These are phyloP conservation scores for Orbilia quercus DNA, from an alignment of 2,329 filamentous ascomycete species.

Conservation along the genomic window DNA sequence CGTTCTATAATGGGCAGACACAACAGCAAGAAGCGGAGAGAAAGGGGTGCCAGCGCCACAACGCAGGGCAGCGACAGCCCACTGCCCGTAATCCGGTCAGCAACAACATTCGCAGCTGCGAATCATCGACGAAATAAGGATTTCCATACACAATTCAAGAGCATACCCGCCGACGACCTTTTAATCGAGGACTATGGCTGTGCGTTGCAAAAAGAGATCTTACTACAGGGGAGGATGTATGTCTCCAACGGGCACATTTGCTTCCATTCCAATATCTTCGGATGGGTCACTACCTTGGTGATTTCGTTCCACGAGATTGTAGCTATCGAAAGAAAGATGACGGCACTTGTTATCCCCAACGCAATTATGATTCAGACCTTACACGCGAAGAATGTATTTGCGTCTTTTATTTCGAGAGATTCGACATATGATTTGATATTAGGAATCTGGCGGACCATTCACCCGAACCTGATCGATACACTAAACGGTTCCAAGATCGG, in stretches of 20 bases:
- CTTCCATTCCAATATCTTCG: constrained; percentile 98
- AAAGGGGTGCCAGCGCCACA: constrained; percentile 79
- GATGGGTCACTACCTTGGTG: constrained; percentile 96
- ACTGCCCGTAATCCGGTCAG: constrained; percentile 63
- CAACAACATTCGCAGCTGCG: constrained; percentile 91
- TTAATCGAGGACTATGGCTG: constrained; percentile 99
- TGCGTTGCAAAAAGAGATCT: constrained; percentile 91
- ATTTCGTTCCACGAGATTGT: constrained; percentile 99
- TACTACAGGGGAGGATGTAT: constrained; percentile 91
- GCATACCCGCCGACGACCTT: constrained; percentile 96
- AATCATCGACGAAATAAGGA: constrained; percentile 96
- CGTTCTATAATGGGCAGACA: constrained; percentile 65
- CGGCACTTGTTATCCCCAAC: constrained; percentile 94
- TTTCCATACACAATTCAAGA: constrained; percentile 93
- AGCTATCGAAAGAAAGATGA: constrained; percentile 95
- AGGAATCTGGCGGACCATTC: constrained; percentile 97
- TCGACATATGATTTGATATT: constrained; percentile 97
- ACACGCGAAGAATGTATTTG: constrained; percentile 94
- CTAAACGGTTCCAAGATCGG: constrained; percentile 83
- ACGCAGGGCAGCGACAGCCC: constrained; percentile 42
- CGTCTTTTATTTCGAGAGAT: constrained; percentile 92
- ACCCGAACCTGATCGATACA: constrained; percentile 77
- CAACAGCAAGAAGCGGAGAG: constrained; percentile 76
- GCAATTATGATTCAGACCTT: constrained; percentile 96
- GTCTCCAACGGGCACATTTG: constrained; percentile 97